Evolutionary conservation across 495 filamentous ascomycete species (phyloP), one percentile per base, ranked within the genome.

Genomic region (Sphaerosporella brunnea): DNA sequence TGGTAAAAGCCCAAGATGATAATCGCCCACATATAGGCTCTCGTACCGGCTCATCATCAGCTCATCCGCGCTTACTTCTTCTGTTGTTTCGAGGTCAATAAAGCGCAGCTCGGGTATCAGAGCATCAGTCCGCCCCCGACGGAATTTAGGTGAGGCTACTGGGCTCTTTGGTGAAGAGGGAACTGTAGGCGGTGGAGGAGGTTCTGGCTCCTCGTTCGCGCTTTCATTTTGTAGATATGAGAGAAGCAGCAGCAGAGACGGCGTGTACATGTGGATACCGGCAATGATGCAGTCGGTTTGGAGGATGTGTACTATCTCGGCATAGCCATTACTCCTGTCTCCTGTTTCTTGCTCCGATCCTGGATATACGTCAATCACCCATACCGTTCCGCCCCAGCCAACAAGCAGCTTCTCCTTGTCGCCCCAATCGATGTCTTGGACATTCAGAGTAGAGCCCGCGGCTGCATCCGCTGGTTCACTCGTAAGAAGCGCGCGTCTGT

Each of bases 211-310:
- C 21, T 44, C 47, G 13, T 55, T 47, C 3, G 61, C 63, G n/a
- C 79, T 75, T 9, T 77, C 75, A 10, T 73, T 68, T 48, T 79
- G 80, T 48, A 86, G 74, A 62, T 88, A 90, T 59, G 85, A 85
- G 69, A 97, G 80, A 55, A 95, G 75, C 51, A 92, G 72, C 64
- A 97, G 70, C 44, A 93, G 69, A 55, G 75, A 86, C 55, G 87
- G 86, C 62, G 82, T 93, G 78, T 95, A 96, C 66, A 97, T 71
- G 52, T 90, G 86, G 60, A 97, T 80, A 60, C 92, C 90, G 63
- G 88, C 93, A 70, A 97, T 81, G 53, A 88, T 83, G 66, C 92
- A 95, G 68, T 96, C 90, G 54, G 87, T 87, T 55, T 82, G 80
- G 65, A 96, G 73, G 67, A 90, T 84, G 57, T 88, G 90, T 47